Percentiles rank a stretch among this genome's conserved stretches.
phyloP scores from a whole-genome alignment of 2,329 filamentous ascomycete species.

The Akanthomyces dipterigenus region DNA sequence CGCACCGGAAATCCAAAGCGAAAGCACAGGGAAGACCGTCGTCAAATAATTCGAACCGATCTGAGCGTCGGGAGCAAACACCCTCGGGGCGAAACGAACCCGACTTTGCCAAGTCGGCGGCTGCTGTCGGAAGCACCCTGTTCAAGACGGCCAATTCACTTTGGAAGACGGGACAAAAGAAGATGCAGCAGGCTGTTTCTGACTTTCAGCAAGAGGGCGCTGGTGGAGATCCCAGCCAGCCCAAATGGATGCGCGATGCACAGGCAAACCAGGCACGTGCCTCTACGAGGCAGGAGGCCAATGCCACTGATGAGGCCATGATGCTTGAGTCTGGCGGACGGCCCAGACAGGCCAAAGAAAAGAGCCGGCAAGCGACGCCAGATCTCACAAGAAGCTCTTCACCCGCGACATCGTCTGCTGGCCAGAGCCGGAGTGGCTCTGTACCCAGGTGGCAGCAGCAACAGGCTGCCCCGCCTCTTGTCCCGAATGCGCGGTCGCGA shows the following conservation, averaged over 20 bases:
- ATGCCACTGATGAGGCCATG: slow-evolving; percentile 65
- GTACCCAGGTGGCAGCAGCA: slow-evolving; percentile 55
- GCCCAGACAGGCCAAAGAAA: slow-evolving; percentile 35
- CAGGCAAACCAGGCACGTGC: slow-evolving; percentile 31
- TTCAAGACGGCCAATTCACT: slow-evolving; percentile 92
- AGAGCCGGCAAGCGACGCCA: slow-evolving; percentile 20
- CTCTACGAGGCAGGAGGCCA: slow-evolving; percentile 16
- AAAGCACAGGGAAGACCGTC: slow-evolving; percentile 53
- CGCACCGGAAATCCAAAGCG: slow-evolving; percentile 74
- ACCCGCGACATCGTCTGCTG: slow-evolving; percentile 38
- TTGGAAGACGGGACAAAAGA: slow-evolving; percentile 93
- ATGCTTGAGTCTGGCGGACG: slow-evolving; percentile 65
- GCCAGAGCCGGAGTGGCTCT: slow-evolving; percentile 38
- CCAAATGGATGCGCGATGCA: slow-evolving; percentile 89
- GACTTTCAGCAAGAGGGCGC: slow-evolving; percentile 65
- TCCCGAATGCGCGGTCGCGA: slow-evolving; percentile 38
- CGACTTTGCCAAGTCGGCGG: slow-evolving; percentile 74
- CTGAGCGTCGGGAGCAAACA: slow-evolving; percentile 15
- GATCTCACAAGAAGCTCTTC: slow-evolving; percentile 42
- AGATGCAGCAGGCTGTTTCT: slow-evolving; percentile 82
- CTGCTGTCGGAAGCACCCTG: slow-evolving; percentile 73
- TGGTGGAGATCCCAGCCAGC: slow-evolving; percentile 66
- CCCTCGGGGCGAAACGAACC: slow-evolving; percentile 49
- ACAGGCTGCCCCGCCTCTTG: slow-evolving; percentile 28
- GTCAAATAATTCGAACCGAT: slow-evolving; percentile 29